Conservation (phyloP, 1,284 basidiomycete species). For the Heterobasidion occidentale region DNA sequence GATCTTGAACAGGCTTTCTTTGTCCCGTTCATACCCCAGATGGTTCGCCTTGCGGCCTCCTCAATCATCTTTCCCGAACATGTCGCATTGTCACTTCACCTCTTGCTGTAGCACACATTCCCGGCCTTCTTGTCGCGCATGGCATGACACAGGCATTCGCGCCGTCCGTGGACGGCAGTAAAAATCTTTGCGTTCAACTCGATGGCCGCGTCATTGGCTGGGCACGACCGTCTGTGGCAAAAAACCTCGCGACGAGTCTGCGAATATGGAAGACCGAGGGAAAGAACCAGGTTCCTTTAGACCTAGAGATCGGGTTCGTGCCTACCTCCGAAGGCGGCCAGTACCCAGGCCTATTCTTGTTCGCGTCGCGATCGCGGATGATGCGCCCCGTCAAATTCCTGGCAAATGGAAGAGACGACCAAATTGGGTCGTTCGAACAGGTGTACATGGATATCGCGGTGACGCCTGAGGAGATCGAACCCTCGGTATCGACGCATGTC, state of each 20-base stretch:
- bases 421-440: constrained; percentile 96
- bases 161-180: constrained; percentile 70
- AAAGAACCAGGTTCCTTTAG: constrained; percentile 76
- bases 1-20: constrained; percentile 66
- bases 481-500: constrained; percentile 80
- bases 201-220: constrained; percentile 97
- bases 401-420: constrained; percentile 81
- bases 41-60: constrained; percentile 94
- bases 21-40: constrained; percentile 99
- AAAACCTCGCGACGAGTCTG: constrained; percentile 76
- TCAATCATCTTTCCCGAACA: constrained; percentile 94
- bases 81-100: constrained; percentile 87
- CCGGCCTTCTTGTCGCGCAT: constrained; percentile 75
- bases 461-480: constrained; percentile 83
- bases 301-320: constrained; percentile 94
- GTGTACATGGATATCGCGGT: constrained; percentile 99
- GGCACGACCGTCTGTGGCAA: constrained; percentile 72
- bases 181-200: constrained; percentile 85
- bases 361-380: constrained; percentile 86
- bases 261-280: constrained; percentile 96
- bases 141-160: constrained; percentile 94
- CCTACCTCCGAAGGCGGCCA: constrained; percentile 90
- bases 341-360: constrained; percentile 95
- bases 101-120: constrained; percentile 74
- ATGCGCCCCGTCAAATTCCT: constrained; percentile 97